Evolutionary conservation across 768 basidiomycete genomes (phyloP).

Genomic region (Lactarius akahatsu): DNA sequence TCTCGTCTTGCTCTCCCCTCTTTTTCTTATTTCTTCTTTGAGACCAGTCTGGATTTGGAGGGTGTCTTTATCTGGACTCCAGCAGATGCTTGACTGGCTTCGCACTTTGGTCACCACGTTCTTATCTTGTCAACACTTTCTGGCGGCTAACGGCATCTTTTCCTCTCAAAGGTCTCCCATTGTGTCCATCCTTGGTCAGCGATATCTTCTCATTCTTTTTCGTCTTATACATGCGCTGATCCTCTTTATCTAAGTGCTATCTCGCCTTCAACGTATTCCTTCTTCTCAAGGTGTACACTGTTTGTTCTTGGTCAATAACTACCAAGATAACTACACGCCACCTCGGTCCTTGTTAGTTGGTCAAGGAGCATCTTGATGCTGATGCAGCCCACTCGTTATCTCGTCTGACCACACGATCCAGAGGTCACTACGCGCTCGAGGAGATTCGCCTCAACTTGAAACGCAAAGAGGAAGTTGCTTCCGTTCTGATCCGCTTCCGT

Average conservation of each 20-base stretch:
- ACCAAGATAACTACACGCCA: no score
- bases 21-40: background rate
- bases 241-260: slow-evolving; percentile 46
- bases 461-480: slow-evolving; percentile 65
- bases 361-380: slow-evolving; percentile 62
- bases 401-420: slow-evolving; percentile 62
- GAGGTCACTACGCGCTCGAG: slow-evolving; percentile 50
- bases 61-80: slow-evolving; percentile 32
- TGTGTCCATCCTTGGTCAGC: slow-evolving; percentile 60
- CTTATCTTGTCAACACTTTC: slow-evolving; percentile 28
- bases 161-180: slow-evolving; percentile 51
- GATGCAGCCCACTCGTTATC: slow-evolving; percentile 57
- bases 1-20: background rate
- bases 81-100: slow-evolving; percentile 51
- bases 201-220: slow-evolving; percentile 9
- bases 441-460: slow-evolving; percentile 62
- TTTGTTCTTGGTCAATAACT: background rate
- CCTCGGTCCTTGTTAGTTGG: slow-evolving; percentile 56
- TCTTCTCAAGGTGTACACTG: slow-evolving; percentile 52
- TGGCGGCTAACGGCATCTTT: slow-evolving; percentile 36
- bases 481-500: slow-evolving; percentile 58
- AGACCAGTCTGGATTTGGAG: slow-evolving; percentile 39
- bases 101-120: slow-evolving; percentile 43
- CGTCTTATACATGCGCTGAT: background rate
- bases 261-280: slow-evolving; percentile 68